Evolutionary conservation across 345 rosid species (phyloP), one percentile per base, ranked within the genome.

Genomic region (Ailanthus altissimus): DNA sequence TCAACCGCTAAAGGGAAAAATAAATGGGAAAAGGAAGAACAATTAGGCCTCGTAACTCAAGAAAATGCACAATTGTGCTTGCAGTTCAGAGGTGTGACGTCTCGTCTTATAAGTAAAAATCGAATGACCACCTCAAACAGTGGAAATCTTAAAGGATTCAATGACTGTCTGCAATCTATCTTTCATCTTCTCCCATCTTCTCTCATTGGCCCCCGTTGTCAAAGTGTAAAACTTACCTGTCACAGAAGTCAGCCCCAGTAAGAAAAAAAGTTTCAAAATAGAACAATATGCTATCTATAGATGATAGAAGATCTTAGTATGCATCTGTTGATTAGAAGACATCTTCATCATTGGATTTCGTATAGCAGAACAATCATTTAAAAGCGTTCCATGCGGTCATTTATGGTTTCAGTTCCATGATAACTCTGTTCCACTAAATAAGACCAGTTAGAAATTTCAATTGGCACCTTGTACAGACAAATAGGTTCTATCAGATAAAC

Each of bases 151-250:
- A 81, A 93, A 95, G 79, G 97, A 95, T 45, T 93, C 98, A 5
- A 90, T 57, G 56, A 93, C 90, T 5, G 91, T 86, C 71, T 86
- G 84, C 80, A 93, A 81, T 82, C 85, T 86, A 18, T 95, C 99
- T 85, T 93, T 92, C 97, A 95, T 89, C 84, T 95, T 95, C 62
- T 66, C 94, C 97, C 98, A 93, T 77, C 97, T 89, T 82, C 98
- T 90, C 69, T 95, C 93, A 18, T 95, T 95, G 1, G 98, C 93
- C 2, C 97, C 97, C 0, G 96, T 92, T 11, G 98, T 91, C 90
- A 95, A 67, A 12, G 94, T 92, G 81, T 89, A 93, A 80, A 95
- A 92, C 75, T 90, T 93, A 12, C 97, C 98, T 92, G 89, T 82
- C 78, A 79, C 9, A 12, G 42, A 43, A 49, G 26, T 43, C 63